A percentile compares a stretch with the other conserved stretches of the same genome.
These are phyloP conservation scores for Linum tenue DNA, from an alignment of 345 rosid species.

Conservation along the genomic window DNA sequence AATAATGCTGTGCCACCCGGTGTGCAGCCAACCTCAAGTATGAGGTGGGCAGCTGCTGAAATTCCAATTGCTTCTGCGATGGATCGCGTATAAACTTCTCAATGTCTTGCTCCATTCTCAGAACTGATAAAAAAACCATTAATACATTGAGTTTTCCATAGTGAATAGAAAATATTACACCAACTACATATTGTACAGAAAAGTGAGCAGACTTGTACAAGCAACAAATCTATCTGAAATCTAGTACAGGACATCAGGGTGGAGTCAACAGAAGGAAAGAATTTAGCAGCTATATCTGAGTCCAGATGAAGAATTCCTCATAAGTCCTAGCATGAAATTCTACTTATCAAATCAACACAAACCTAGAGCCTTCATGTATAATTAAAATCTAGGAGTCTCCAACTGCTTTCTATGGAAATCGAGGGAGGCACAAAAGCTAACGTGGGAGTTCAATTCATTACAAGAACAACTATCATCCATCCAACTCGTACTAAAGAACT, in stretches of 20 bases:
- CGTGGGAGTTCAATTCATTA: no score
- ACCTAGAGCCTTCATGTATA: no score
- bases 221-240: neutral
- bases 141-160: neutral
- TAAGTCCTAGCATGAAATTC: no score
- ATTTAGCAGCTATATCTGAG: no score
- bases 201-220: neutral
- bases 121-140: slow-evolving; percentile 30
- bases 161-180: neutral
- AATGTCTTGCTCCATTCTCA: slow-evolving; percentile 76
- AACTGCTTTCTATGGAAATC: no score
- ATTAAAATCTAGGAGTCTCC: no score
- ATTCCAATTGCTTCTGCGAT: slow-evolving; percentile 52
- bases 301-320: no score
- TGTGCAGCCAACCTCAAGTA: slow-evolving; percentile 76
- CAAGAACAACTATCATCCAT: no score
- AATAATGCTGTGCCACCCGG: slow-evolving; percentile 78
- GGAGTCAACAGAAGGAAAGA: neutral
- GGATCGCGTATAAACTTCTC: slow-evolving; percentile 64
- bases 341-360: no score
- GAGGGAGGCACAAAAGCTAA: no score
- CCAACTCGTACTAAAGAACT: no score
- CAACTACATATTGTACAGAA: neutral
- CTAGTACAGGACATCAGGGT: neutral
- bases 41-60: slow-evolving; percentile 74